Base-by-base conservation (phyloP, 2,329 filamentous ascomycete genomes). In the Hysterium pulicare region DNA sequence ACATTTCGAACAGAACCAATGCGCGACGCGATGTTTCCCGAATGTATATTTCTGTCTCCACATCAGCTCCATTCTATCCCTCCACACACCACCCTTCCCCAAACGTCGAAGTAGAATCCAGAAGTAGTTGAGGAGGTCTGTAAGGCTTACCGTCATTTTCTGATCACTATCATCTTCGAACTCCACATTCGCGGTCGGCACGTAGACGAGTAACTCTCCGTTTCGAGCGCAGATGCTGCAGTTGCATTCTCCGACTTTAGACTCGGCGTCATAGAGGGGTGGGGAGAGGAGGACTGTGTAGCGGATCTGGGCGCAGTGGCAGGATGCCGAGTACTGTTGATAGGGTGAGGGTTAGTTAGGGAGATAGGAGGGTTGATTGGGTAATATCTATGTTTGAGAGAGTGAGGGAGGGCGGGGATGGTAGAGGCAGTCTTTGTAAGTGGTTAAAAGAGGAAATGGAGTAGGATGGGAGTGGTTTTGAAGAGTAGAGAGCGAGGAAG, bases 161-260 rank as follows among this genome's bases (percentile, higher is more conserved):
- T 19, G 23, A 16, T 46, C 24, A 11, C 37, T n/a, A n/a, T n/a
- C 41, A 31, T 16, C 17, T 16, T 59, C 48, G 24, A 60, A 59
- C 23, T 50, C 45, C 24, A 62, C 51, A 20, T 51, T 55, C 2
- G 50, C 45, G 21, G 50, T 54, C 39, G 54, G 50, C 11, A 58
- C 54, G 26, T 63, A 60, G n/a, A 77, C 68, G 26, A 78, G 69
- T 20, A 78, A 61, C 46, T 77, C 76, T 0, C 76, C 76, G 31
- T 71, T 68, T 7, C 74, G 66, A 1, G 65, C 61, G 54, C 76
- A 79, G 41, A 73, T 71, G 20, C 73, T 77, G 57, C 76, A 79
- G 51, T 71, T 76, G 66, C 77, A 79, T 36, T 70, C 52, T 21
- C 71, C 38, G 4, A 76, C 69, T 48, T 64, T 58, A 48, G 71